phyloP scores from a whole-genome alignment of 371 early-diverging fungal genomes.

The Circinella umbellata region DNA sequence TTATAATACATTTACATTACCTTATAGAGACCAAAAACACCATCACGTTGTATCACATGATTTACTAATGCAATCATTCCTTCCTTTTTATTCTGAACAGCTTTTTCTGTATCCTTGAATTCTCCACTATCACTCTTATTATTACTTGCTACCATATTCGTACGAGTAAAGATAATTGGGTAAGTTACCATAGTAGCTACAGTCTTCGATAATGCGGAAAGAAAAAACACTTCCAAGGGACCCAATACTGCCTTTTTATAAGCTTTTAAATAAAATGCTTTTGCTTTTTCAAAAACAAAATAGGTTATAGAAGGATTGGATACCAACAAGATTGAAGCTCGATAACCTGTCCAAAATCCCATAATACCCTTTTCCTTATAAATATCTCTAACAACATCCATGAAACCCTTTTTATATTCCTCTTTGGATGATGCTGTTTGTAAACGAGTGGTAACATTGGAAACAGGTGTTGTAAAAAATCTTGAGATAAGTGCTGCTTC shows the following conservation, averaged over 20 bases:
- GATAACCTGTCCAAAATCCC: slow-evolving; percentile 69
- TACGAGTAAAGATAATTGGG: slow-evolving; percentile 62
- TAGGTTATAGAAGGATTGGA: slow-evolving; percentile 69
- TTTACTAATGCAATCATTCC: slow-evolving; percentile 51
- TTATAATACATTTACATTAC: slow-evolving; percentile 16
- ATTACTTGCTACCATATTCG: slow-evolving; percentile 41
- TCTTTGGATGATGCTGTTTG: slow-evolving; percentile 50
- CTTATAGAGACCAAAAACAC: slow-evolving; percentile 55
- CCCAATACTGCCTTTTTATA: slow-evolving; percentile 39
- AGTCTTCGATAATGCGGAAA: slow-evolving; percentile 61
- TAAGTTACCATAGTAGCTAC: slow-evolving; percentile 65
- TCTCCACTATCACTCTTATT: not conserved
- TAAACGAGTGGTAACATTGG: slow-evolving; percentile 59
- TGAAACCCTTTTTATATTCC: slow-evolving; percentile 21
- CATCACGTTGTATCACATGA: slow-evolving; percentile 50
- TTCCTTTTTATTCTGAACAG: slow-evolving; percentile 23
- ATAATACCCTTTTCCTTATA: slow-evolving; percentile 54
- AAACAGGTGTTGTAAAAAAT: slow-evolving; percentile 63
- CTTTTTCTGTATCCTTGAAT: slow-evolving; percentile 17
- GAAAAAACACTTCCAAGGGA: slow-evolving; percentile 56
- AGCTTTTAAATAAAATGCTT: slow-evolving; percentile 36
- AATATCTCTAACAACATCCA: slow-evolving; percentile 36
- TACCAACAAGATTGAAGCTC: slow-evolving; percentile 61
- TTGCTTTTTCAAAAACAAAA: slow-evolving; percentile 63
- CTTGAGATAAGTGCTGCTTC: slow-evolving; percentile 66